Percentiles rank a stretch among this genome's conserved stretches.
Evolutionary conservation across 257 asterid genomes (phyloP).

Genomic region (Misopates orontium): DNA sequence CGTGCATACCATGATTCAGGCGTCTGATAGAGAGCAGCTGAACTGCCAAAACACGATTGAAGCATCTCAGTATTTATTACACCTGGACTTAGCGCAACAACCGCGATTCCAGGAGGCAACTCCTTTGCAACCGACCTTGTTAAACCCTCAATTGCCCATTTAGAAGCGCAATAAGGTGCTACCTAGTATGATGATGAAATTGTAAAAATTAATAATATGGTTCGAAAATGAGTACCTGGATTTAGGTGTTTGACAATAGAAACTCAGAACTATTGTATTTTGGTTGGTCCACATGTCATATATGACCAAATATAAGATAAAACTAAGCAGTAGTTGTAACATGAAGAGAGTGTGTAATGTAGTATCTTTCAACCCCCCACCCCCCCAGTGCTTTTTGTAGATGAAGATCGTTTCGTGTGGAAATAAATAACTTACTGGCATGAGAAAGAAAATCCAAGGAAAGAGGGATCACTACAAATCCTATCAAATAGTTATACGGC

Average conservation of each 20-base stretch:
- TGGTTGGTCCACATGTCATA: not conserved
- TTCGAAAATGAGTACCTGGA: conserved; percentile 15
- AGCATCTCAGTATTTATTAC: conserved; percentile 94
- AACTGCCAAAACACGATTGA: conserved; percentile 84
- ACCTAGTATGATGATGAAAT: conserved; percentile 53
- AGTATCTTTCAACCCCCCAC: conserved; percentile 12
- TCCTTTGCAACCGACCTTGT: conserved; percentile 88
- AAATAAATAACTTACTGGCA: not conserved
- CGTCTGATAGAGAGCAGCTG: conserved; percentile 76
- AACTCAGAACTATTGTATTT: conserved; percentile 19
- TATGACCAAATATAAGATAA: not conserved
- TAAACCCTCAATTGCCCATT: conserved; percentile 97
- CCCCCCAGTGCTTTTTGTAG: too few relatives aligned
- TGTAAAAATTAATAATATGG: conserved; percentile 26
- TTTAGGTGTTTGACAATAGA: not conserved
- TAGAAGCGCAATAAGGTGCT: conserved; percentile 97
- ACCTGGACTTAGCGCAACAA: conserved; percentile 92
- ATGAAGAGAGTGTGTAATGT: not conserved
- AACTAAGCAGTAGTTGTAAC: conserved; percentile 7
- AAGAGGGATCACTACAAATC: conserved; percentile 10
- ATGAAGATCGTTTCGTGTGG: not conserved
- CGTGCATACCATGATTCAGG: conserved; percentile 79
- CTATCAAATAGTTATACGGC: conserved; percentile 20
- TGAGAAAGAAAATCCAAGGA: conserved; percentile 22
- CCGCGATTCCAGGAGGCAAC: conserved; percentile 78